These are phyloP conservation scores for Spiraea crenata DNA, from an alignment of 331 rosid genomes.

Conservation along the genomic window DNA sequence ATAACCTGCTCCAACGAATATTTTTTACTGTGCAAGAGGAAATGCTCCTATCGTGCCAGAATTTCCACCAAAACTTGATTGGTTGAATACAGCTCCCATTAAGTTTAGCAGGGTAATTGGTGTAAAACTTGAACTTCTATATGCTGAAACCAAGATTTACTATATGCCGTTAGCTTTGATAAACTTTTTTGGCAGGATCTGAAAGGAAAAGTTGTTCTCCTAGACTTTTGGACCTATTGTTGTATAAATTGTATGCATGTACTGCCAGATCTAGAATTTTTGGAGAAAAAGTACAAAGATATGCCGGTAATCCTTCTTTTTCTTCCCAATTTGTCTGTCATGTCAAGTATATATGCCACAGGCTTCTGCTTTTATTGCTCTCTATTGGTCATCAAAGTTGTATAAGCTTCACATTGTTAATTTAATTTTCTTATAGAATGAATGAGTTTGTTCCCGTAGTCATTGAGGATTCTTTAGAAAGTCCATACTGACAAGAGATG, in stretches of 20 bases:
- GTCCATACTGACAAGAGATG: too few species aligned
- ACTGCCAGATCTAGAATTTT: conserved; percentile 81
- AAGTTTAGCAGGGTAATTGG: conserved; percentile 74
- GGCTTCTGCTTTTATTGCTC: background rate
- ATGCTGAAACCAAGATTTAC: conserved; percentile 24
- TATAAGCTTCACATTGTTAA: background rate
- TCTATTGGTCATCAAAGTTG: background rate
- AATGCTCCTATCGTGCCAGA: conserved; percentile 79
- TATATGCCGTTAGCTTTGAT: conserved; percentile 10
- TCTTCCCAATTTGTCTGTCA: conserved; percentile 16
- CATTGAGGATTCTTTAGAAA: too few species aligned
- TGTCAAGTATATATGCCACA: conserved; percentile 7
- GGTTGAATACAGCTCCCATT: conserved; percentile 92
- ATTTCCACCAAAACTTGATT: conserved; percentile 88
- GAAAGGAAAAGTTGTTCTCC: conserved; percentile 88
- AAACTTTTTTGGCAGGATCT: conserved; percentile 63
- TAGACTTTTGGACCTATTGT: conserved; percentile 96
- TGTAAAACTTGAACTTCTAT: conserved; percentile 26
- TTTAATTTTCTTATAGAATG: too few species aligned
- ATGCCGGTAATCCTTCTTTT: conserved; percentile 66
- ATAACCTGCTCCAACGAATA: conserved; percentile 15
- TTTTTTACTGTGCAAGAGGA: conserved; percentile 52
- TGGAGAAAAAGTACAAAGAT: conserved; percentile 87
- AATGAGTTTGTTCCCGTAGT: too few species aligned
- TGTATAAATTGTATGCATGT: conserved; percentile 98